Percentiles rank a stretch among this genome's conserved stretches.
Conservation (phyloP, 1,284 basidiomycete genomes). For the Austroboletus niveus region DNA sequence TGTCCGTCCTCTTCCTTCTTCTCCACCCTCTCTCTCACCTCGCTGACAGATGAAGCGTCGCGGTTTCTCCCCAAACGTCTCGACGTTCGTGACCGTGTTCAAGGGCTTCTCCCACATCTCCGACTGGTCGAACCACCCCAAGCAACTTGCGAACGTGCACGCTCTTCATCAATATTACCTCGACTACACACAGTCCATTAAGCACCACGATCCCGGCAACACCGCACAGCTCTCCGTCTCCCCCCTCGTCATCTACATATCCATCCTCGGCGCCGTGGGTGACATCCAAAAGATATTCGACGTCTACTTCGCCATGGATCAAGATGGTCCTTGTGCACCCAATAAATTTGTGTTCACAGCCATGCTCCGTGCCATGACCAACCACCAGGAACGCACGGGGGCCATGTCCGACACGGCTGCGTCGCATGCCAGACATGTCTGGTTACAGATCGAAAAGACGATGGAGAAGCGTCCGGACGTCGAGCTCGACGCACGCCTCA, state of each 20-base stretch:
- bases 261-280: constrained; percentile 56
- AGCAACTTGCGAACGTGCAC: constrained; percentile 59
- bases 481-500: constrained; percentile 49
- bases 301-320: constrained; percentile 62
- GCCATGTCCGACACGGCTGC: constrained; percentile 27
- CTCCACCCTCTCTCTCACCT: constrained; percentile 1
- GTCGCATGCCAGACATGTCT: constrained; percentile 64
- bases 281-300: constrained; percentile 66
- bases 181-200: constrained; percentile 46
- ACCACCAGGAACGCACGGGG: constrained; percentile 23
- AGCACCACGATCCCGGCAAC: constrained; percentile 45
- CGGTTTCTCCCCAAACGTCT: constrained; percentile 60
- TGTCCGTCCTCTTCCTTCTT: constrained; percentile 40
- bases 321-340: constrained; percentile 55
- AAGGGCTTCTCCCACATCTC: constrained; percentile 56
- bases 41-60: constrained; percentile 72
- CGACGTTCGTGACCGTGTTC: constrained; percentile 67
- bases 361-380: constrained; percentile 54
- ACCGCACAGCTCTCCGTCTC: constrained; percentile 41
- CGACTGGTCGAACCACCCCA: constrained; percentile 52
- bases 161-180: constrained; percentile 56
- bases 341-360: constrained; percentile 57
- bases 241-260: constrained; percentile 60
- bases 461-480: constrained; percentile 44
- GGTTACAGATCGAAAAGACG: constrained; percentile 58